A percentile compares a stretch with the other conserved stretches of the same genome.
Evolutionary conservation across 2,329 filamentous ascomycete genomes (phyloP).

Genomic region (Botrytis squamosa): DNA sequence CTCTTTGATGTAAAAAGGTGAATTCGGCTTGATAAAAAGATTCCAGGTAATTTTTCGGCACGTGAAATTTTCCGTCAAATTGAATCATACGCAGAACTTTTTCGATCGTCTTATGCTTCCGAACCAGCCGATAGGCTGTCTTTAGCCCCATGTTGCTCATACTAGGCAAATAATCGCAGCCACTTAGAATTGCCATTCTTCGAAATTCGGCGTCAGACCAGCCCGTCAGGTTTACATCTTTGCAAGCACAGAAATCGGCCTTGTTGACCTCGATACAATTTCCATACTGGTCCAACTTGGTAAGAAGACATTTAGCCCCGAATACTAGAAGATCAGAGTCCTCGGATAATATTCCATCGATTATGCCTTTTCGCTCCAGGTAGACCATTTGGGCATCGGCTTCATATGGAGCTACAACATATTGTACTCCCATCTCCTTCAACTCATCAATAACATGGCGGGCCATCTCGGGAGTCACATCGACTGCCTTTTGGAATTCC

Average conservation of each 20-base stretch:
- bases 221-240: conserved; percentile 82
- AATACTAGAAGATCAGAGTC: conserved; percentile 97
- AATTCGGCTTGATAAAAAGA: conserved; percentile 83
- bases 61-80: conserved; percentile 80
- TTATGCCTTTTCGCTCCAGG: conserved; percentile 79
- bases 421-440: conserved; percentile 75
- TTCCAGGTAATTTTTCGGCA: conserved; percentile 79
- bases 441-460: conserved; percentile 86
- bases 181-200: conserved; percentile 93
- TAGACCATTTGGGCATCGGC: conserved; percentile 97
- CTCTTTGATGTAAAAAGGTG: conserved; percentile 92
- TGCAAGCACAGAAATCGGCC: conserved; percentile 81
- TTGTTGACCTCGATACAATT: conserved; percentile 91
- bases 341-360: conserved; percentile 88
- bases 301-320: conserved; percentile 83
- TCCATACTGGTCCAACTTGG: conserved; percentile 91
- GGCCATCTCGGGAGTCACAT: conserved; percentile 96
- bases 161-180: conserved; percentile 90
- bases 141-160: conserved; percentile 87
- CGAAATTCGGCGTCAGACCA: conserved; percentile 93
- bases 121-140: conserved; percentile 85
- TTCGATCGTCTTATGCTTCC: conserved; percentile 86
- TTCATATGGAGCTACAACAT: conserved; percentile 95
- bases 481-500: conserved; percentile 92
- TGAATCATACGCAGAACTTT: conserved; percentile 77